These are phyloP conservation scores for Pichia exigua DNA, from an alignment of 805 yeast species.

Conservation along the genomic window DNA sequence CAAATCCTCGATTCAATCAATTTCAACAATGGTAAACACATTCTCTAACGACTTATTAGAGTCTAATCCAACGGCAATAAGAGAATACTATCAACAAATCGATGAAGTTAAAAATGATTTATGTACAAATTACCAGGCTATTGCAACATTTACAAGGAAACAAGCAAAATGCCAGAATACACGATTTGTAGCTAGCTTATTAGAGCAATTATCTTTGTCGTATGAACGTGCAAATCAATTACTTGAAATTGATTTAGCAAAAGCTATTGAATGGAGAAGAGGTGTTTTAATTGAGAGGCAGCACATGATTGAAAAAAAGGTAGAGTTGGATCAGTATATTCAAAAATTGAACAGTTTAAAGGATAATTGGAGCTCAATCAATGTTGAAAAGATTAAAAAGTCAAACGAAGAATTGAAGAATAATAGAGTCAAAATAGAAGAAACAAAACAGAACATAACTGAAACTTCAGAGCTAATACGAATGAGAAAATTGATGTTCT, in stretches of 20 bases:
- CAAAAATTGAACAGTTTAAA: conserved; percentile 8
- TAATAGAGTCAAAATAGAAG: neutral
- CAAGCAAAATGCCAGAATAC: conserved; percentile 25
- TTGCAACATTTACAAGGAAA: conserved; percentile 25
- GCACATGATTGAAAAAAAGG: conserved; percentile 16
- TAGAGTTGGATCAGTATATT: conserved; percentile 14
- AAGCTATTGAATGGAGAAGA: conserved; percentile 20
- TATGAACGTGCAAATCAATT: conserved; percentile 19
- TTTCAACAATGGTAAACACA: conserved; percentile 20
- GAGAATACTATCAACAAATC: conserved; percentile 25
- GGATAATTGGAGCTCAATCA: conserved; percentile 9
- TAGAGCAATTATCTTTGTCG: conserved; percentile 23
- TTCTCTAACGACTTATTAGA: conserved; percentile 25
- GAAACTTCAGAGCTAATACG: neutral
- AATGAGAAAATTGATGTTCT: neutral
- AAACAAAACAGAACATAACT: conserved; percentile 1
- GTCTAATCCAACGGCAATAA: conserved; percentile 25
- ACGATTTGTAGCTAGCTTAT: conserved; percentile 21
- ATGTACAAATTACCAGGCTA: conserved; percentile 24
- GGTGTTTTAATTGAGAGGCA: conserved; percentile 20
- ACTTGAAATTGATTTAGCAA: conserved; percentile 16
- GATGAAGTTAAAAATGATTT: conserved; percentile 20
- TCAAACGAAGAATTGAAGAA: neutral
- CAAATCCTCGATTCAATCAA: conserved; percentile 20
- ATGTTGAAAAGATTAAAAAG: conserved; percentile 5